Percentiles rank a stretch among this genome's conserved stretches.
These are phyloP conservation scores for Phellinidium pouzarii DNA, from an alignment of 1,284 basidiomycete species.

Conservation along the genomic window DNA sequence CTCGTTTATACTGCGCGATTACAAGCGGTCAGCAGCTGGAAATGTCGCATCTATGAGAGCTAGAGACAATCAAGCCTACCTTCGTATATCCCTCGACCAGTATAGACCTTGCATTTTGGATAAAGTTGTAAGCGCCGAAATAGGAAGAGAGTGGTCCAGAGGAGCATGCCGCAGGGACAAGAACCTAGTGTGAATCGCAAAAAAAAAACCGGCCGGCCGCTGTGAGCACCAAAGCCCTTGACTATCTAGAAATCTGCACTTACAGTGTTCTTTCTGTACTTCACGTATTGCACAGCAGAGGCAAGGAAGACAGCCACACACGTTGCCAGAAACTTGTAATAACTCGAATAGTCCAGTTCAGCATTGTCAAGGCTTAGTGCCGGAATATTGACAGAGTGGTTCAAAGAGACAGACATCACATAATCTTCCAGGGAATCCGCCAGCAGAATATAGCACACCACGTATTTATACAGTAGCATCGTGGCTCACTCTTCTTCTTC, in stretches of 20 bases:
- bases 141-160: slow-evolving; percentile 11
- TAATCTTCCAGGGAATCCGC: no score
- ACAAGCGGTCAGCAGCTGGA: background rate
- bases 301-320: background rate
- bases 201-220: background rate
- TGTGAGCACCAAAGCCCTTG: background rate
- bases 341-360: background rate
- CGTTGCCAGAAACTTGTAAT: background rate
- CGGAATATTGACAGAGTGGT: background rate
- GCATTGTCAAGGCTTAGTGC: background rate
- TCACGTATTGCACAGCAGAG: background rate
- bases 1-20: slow-evolving; percentile 19
- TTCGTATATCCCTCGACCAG: slow-evolving; percentile 9
- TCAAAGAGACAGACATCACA: no score
- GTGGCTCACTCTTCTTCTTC: no score
- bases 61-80: background rate
- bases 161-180: slow-evolving; percentile 3
- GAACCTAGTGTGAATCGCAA: background rate
- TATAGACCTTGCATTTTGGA: slow-evolving; percentile 5
- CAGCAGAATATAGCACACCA: no score
- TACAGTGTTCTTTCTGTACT: background rate
- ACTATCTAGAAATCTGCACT: background rate
- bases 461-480: no score
- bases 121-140: slow-evolving; percentile 6
- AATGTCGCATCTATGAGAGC: background rate